Base-by-base conservation (phyloP, 441 rosid species). In the Populus hybrid region DNA sequence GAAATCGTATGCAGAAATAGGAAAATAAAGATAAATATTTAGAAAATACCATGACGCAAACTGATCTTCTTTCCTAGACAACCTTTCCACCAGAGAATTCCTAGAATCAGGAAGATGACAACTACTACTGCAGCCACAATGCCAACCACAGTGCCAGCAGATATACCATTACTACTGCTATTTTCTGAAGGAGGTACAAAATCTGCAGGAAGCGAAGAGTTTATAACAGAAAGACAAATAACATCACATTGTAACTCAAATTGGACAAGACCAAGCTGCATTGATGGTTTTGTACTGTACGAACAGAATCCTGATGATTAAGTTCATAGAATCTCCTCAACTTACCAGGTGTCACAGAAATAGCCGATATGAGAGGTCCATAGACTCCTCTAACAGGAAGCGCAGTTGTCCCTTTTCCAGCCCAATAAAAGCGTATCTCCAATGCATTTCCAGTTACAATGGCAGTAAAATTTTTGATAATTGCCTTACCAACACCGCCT, bases 281-380 rank as follows among this genome's bases (percentile, higher is more conserved):
- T 36, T 36, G 10, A 36, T 36, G 40, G 40, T 36, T 36, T 36
- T 8, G 40, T 36, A 36, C 40, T 8, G 8, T 36, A 36, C 40
- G 10, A 36, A 36, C 40, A 36, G 40, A 36, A 36, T 36, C 40
- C 35, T 36, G 40, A 36, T 36, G 40, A 36, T 8, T 36, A 67
- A 73, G 5, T 9, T 34, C 36, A 20, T 16, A 1, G 10, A 24
- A 59, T 16, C 24, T 20, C 77, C 40, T 36, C 66, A 64, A 72
- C 74, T 36, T 86, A 88, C 89, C 40, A 36, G 89, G 83, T 24
- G 74, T 77, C 12, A 34, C 35, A 34, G 35, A 34, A 34, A 34
- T 34, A 34, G 88, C 94, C 1, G 92, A 90, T 79, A 90, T 81
- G 72, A 90, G 92, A 79, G 90, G 74, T 75, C 94, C 94, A 81